phyloP scores from a whole-genome alignment of 2,329 filamentous ascomycete species.

The Xylaria sp. region DNA sequence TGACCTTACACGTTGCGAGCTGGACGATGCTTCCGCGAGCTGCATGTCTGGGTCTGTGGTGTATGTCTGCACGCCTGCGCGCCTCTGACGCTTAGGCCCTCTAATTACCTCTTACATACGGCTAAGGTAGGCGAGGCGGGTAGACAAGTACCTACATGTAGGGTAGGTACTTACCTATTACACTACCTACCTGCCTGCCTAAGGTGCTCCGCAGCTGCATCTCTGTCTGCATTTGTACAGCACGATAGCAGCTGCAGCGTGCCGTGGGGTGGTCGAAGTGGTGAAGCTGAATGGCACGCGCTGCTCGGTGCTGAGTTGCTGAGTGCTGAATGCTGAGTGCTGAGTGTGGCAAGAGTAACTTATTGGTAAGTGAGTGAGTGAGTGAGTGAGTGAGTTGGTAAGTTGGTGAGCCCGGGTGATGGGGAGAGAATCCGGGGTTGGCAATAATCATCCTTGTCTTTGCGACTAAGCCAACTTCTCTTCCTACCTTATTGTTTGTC shows the following conservation, averaged over 20 bases:
- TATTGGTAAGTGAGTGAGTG: conserved; percentile 1
- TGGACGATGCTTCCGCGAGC: conserved; percentile 39
- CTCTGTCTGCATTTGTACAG: conserved; percentile 22
- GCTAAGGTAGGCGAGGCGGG: background rate
- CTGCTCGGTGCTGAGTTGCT: background rate
- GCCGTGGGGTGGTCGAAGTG: conserved; percentile 20
- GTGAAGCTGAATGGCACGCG: conserved; percentile 24
- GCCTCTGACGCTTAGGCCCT: conserved; percentile 24
- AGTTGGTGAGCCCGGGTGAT: background rate
- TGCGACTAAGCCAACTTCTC: conserved; percentile 31
- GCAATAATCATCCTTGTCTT: conserved; percentile 24
- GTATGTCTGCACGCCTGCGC: conserved; percentile 24
- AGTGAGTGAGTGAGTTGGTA: background rate
- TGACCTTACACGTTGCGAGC: conserved; percentile 45
- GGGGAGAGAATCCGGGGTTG: conserved; percentile 31
- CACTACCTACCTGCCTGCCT: conserved; percentile 2
- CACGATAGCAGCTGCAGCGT: conserved; percentile 21
- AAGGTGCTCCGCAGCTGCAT: conserved; percentile 18
- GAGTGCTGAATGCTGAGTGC: background rate
- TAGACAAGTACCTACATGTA: background rate
- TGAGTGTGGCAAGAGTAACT: conserved; percentile 13
- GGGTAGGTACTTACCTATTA: background rate
- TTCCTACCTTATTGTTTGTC: conserved; percentile 23
- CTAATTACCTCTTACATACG: background rate
- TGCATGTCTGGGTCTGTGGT: conserved; percentile 25